Base-by-base conservation (phyloP, 495 filamentous ascomycete genomes). In the Aspergillus bertholletiae region DNA sequence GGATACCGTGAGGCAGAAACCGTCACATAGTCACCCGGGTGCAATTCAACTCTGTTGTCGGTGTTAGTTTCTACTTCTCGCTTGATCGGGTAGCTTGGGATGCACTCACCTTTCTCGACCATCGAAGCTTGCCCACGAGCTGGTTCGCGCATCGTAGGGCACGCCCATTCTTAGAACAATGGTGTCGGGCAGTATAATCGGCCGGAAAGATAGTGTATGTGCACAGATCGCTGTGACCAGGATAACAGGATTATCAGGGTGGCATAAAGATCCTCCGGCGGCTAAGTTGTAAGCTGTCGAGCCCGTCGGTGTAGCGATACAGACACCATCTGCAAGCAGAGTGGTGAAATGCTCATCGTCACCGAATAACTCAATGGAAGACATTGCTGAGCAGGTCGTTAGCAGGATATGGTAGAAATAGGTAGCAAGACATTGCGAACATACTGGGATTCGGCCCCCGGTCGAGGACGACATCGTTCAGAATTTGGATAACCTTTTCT, bases 211-310 rank as follows among this genome's bases (percentile, higher is more conserved):
- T 8, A 98, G 79, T 0, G 95, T 97, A 70, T 98, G 94, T 15
- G 94, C 91, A 66, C 93, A 96, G 49, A 98, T 97, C 27, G 93
- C 88, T 0, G 92, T 96, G 2, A 98, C 82, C 2, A 98, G 85
- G 68, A 98, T 96, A 39, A 97, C 92, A 0, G 94, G 94, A 65
- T 97, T 97, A 53, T 97, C 95, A 0, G 94, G 94, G 61, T 98
- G 94, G 55, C 92, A 96, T 21, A 98, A 82, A 5, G 91, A 94
- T 17, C 94, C 94, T 12, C 95, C 95, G 13, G 95, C 94, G 0
- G 93, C 93, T 35, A 98, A 88, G 62, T 97, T 97, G 75, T 98
- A 98, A 15, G 94, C 94, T 40, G 94, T 98, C 13, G 89, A 94
- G 34, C 94, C 94, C 0, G 90, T 96, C 18, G 92, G 93, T 20